Percentiles rank a stretch among this genome's conserved stretches.
phyloP scores from a whole-genome alignment of 176 grass and related monocot genomes.

The Saccharum officinarum region DNA sequence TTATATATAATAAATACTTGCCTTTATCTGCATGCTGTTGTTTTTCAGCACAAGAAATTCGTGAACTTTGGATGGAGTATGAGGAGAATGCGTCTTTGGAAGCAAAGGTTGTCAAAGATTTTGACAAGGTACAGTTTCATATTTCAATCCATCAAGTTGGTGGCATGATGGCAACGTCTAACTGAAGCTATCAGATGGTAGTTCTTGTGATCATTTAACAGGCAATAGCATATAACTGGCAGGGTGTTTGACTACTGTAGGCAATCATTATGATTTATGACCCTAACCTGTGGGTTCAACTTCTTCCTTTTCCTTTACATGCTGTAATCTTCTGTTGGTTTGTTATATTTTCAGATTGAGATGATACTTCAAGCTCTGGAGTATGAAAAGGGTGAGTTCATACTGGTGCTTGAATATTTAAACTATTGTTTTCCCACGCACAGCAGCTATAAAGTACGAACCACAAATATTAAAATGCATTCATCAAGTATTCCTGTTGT shows the following conservation, averaged over 20 bases:
- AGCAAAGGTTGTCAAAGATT: slow-evolving; percentile 98
- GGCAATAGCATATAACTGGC: not conserved
- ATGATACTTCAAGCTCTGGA: slow-evolving; percentile 99
- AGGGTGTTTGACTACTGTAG: not conserved
- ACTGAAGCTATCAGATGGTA: not conserved
- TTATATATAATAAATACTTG: too few species aligned
- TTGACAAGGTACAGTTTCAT: slow-evolving; percentile 76
- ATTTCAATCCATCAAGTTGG: not conserved
- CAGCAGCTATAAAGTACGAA: slow-evolving; percentile 20
- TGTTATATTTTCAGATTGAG: slow-evolving; percentile 73
- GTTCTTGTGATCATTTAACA: not conserved
- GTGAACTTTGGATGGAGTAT: slow-evolving; percentile 96
- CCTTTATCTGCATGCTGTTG: slow-evolving; percentile 7
- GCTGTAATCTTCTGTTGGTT: slow-evolving; percentile 4
- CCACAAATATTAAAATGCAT: not conserved
- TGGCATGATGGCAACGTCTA: not conserved
- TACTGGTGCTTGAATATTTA: not conserved
- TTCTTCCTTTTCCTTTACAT: slow-evolving; percentile 9
- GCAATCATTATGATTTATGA: not conserved
- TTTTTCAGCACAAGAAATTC: slow-evolving; percentile 90
- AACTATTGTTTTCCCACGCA: slow-evolving; percentile 2
- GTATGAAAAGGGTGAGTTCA: slow-evolving; percentile 80
- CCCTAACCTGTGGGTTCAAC: not conserved
- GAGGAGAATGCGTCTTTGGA: slow-evolving; percentile 82
- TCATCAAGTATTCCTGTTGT: not conserved